Base-by-base conservation (phyloP, 345 rosid genomes). In the Pelargonium nanum region DNA sequence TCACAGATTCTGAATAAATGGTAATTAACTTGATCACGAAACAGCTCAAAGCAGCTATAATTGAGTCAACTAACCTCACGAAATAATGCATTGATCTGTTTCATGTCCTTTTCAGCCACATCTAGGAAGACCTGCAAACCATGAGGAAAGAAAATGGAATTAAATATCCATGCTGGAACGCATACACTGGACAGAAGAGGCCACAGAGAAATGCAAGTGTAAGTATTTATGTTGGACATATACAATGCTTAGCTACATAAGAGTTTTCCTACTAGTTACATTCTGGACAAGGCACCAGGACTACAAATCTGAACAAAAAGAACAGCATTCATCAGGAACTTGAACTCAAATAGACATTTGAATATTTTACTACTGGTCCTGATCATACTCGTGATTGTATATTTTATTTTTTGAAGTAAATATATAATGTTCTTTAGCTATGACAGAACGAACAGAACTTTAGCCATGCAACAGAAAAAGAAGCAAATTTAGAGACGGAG, bases 91-190 rank as follows among this genome's bases (percentile, higher is more conserved):
- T 76, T 83, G 72, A 92, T 80, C 77, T 63, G 78, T 73, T 74
- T 92, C 96, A 92, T 70, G 66, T 88, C 85, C 73, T 85, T 92
- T 23, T 77, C 87, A 56, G 85, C 81, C 77, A 92, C 55, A 34
- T 92, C 93, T 65, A 92, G 77, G 85, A 92, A 92, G 68, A 92
- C 95, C 98, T 91, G 80, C 68, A 28, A 51, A 0, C 52, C 6
- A 50, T 26, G 50, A 17, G n/a, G 53, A 64, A 71, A 67, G 65
- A 69, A 58, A 58, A 64, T 23, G 62, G 25, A 21, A 3, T 55
- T 34, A 56, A 40, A 40, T 40, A 12, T 40, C 48, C n/a, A n/a
- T n/a, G n/a, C n/a, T 40, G 25, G 19, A n/a, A 32, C 61, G 34
- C 40, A 53, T 24, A 22, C 28, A 58, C 2, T 56, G 15, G 48